Percentiles rank a stretch among this genome's conserved stretches.
These are phyloP conservation scores for Lepidium aucheri DNA, from an alignment of 345 rosid genomes.

Conservation along the genomic window DNA sequence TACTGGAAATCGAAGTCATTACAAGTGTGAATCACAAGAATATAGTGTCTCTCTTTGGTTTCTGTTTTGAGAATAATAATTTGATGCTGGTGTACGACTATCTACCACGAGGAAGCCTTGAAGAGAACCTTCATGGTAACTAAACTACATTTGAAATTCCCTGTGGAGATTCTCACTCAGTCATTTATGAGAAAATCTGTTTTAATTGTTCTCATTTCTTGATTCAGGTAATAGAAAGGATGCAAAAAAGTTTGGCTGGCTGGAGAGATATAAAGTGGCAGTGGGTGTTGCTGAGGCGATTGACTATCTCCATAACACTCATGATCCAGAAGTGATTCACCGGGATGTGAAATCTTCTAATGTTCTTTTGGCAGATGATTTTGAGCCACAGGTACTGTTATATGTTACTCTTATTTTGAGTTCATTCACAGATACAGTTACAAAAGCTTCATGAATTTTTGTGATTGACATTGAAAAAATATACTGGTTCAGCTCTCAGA, in stretches of 20 bases:
- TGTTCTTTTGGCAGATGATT: slow-evolving; percentile 83
- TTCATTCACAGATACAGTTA: not conserved
- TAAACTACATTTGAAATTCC: slow-evolving; percentile 7
- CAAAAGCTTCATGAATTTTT: not conserved
- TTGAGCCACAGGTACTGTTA: slow-evolving; percentile 72
- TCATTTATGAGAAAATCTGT: not conserved
- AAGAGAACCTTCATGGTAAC: slow-evolving; percentile 84
- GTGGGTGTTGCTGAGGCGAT: slow-evolving; percentile 87
- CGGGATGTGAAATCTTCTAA: slow-evolving; percentile 95
- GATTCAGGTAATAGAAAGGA: slow-evolving; percentile 58
- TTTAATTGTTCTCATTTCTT: slow-evolving; percentile 18
- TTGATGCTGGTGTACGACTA: slow-evolving; percentile 74
- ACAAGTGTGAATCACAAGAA: slow-evolving; percentile 71
- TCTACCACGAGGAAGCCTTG: slow-evolving; percentile 90
- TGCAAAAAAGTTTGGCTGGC: slow-evolving; percentile 55
- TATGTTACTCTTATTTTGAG: not conserved
- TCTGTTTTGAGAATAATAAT: slow-evolving; percentile 63
- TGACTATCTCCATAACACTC: slow-evolving; percentile 64
- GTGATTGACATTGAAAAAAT: slow-evolving; percentile 11
- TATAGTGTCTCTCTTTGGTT: slow-evolving; percentile 73
- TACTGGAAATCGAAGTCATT: slow-evolving; percentile 71
- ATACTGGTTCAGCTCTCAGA: slow-evolving; percentile 69
- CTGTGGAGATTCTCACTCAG: slow-evolving; percentile 1
- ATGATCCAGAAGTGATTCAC: slow-evolving; percentile 73
- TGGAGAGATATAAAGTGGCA: slow-evolving; percentile 78